phyloP scores from a whole-genome alignment of 352 stramenopile species.

The Globisporangium nagaii region DNA sequence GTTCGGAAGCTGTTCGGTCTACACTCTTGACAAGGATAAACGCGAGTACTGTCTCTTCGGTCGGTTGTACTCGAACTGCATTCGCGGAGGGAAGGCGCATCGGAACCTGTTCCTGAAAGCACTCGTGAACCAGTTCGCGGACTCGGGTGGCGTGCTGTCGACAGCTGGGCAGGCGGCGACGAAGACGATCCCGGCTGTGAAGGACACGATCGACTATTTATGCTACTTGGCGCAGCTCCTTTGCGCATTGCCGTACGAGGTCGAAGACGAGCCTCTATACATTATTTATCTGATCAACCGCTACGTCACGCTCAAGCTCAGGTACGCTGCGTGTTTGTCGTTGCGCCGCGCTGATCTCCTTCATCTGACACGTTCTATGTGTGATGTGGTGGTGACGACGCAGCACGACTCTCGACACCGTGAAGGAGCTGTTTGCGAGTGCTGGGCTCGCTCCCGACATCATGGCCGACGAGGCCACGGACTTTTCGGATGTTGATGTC shows the following conservation, averaged over 20 bases:
- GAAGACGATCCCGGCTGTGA: neutral
- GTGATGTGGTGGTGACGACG: neutral
- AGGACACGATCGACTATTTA: conserved; percentile 57
- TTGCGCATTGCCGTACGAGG: conserved; percentile 63
- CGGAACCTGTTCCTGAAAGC: conserved; percentile 60
- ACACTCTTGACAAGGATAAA: conserved; percentile 59
- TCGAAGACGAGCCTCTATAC: conserved; percentile 80
- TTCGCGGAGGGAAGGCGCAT: conserved; percentile 34
- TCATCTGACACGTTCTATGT: neutral
- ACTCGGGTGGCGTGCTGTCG: conserved; percentile 39
- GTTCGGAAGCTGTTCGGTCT: conserved; percentile 44
- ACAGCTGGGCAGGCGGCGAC: conserved; percentile 3
- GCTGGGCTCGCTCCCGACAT: conserved; percentile 27
- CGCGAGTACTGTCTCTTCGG: conserved; percentile 70
- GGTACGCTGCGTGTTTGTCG: conserved; percentile 32
- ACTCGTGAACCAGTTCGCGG: conserved; percentile 67
- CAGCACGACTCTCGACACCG: conserved; percentile 49
- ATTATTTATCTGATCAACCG: conserved; percentile 88
- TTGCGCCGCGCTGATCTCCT: neutral
- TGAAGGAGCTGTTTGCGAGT: conserved; percentile 43
- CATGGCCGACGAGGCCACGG: conserved; percentile 41
- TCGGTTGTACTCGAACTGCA: conserved; percentile 59
- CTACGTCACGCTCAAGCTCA: conserved; percentile 69
- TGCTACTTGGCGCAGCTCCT: conserved; percentile 70
- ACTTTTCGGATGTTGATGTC: conserved; percentile 40